Percentiles rank a stretch among this genome's conserved stretches.
phyloP scores from a whole-genome alignment of 2,329 filamentous ascomycete genomes.

The Blastomyces gilchristii region DNA sequence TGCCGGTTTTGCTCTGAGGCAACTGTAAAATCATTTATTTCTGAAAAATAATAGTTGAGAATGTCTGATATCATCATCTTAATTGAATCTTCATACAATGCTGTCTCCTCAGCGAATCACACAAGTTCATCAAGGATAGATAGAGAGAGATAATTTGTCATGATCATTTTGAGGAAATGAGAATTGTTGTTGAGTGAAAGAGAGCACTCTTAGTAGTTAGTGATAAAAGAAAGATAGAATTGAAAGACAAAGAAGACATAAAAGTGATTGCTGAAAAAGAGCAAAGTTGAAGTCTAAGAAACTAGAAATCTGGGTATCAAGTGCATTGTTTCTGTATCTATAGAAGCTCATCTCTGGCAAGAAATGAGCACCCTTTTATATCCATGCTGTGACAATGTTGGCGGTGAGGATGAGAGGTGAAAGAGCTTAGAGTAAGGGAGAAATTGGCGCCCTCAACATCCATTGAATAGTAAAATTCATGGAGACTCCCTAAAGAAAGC shows the following conservation, averaged over 20 bases:
- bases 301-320: not conserved
- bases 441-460: not conserved
- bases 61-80: not conserved
- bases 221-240: conserved; percentile 1
- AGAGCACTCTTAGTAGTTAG: not conserved
- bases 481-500: too few species aligned
- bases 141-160: not conserved
- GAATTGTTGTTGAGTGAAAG: not conserved
- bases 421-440: not conserved
- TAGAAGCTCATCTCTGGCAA: not conserved
- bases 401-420: not conserved
- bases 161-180: not conserved
- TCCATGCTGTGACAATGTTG: not conserved
- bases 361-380: not conserved
- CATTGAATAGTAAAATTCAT: not conserved
- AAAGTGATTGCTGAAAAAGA: not conserved
- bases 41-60: conserved; percentile 1
- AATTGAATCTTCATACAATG: conserved; percentile 1
- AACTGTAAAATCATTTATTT: not conserved
- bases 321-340: not conserved
- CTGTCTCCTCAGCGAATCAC: not conserved
- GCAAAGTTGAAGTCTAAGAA: not conserved
- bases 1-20: not conserved
- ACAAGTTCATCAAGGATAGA: not conserved
- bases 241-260: not conserved